Evolutionary conservation across 805 yeast species (phyloP).

Genomic region (Yamadazyma insecticola): DNA sequence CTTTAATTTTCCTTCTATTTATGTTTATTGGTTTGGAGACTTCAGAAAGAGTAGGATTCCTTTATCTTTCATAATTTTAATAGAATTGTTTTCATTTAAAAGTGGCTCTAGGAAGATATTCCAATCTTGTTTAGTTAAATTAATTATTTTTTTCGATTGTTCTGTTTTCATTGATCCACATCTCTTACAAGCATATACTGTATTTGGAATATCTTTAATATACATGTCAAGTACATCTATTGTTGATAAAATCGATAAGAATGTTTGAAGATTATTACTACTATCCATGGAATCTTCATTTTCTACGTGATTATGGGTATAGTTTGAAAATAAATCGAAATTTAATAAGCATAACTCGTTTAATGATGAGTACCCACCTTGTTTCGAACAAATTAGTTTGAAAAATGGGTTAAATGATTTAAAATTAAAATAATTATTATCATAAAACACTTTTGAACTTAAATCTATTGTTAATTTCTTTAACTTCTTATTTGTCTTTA

Average conservation of each 20-base stretch:
- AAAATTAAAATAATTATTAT: conserved; percentile 24
- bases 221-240: conserved; percentile 20
- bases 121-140: conserved; percentile 15
- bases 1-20: no score
- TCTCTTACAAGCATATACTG: conserved; percentile 25
- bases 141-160: conserved; percentile 6
- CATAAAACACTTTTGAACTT: conserved; percentile 42
- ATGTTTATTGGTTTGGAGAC: no score
- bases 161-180: conserved; percentile 24
- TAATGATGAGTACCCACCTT: conserved; percentile 26
- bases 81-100: conserved; percentile 1
- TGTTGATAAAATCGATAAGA: no score
- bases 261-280: no score
- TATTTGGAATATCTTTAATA: conserved; percentile 18
- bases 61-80: conserved; percentile 7
- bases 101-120: conserved; percentile 15
- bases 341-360: conserved; percentile 22
- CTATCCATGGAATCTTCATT: conserved; percentile 10
- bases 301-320: conserved; percentile 13
- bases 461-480: conserved; percentile 43
- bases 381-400: conserved; percentile 29
- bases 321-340: conserved; percentile 24
- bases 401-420: conserved; percentile 24
- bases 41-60: no score
- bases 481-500: conserved; percentile 31